Evolutionary conservation across 768 basidiomycete genomes (phyloP).

Genomic region (Kwoniella botswanensis): DNA sequence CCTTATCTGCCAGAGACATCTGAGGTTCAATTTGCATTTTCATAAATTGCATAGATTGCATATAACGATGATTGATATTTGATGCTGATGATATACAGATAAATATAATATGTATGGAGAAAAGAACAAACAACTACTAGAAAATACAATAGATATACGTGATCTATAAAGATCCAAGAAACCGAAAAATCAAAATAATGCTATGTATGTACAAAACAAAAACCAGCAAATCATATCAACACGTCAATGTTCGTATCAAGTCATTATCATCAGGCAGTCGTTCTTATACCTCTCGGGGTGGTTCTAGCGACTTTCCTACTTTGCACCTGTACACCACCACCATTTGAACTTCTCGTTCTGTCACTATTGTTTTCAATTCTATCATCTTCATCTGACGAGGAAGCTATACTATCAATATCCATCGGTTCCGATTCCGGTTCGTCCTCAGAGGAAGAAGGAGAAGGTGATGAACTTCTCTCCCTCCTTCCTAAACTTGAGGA

Average conservation of each 20-base stretch:
- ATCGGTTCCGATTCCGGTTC: slow-evolving; percentile 11
- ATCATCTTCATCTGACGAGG: background rate
- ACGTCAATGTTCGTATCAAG: background rate
- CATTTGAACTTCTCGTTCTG: background rate
- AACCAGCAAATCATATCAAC: background rate
- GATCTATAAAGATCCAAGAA: no score
- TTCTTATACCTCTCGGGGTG: background rate
- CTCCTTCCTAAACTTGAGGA: slow-evolving; percentile 10
- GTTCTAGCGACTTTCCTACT: slow-evolving; percentile 7
- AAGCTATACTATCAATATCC: slow-evolving; percentile 17
- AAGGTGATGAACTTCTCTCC: slow-evolving; percentile 9
- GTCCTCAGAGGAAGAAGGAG: slow-evolving; percentile 4
- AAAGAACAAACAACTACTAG: no score
- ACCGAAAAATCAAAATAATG: no score
- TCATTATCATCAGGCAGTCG: background rate
- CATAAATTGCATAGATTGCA: no score
- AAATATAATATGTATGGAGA: no score
- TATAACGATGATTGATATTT: no score
- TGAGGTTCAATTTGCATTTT: no score
- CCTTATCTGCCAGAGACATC: no score
- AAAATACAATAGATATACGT: no score
- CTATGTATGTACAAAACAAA: no score
- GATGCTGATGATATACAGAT: no score
- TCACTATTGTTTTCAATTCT: background rate
- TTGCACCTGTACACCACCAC: background rate